phyloP scores from a whole-genome alignment of 306 rosid genomes.

The Aeschynomene evenia region DNA sequence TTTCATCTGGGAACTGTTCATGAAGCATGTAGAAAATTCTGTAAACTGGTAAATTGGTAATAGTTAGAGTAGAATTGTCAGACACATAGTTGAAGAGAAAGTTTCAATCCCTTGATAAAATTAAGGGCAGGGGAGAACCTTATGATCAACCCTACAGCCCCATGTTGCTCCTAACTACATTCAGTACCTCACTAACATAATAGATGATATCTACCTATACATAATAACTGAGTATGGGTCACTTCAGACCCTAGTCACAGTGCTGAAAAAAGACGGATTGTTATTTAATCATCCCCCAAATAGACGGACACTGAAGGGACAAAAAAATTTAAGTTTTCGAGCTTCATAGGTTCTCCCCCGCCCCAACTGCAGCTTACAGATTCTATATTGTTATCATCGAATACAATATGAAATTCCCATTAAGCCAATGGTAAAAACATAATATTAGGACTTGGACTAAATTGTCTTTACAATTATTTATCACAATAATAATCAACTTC shows the following conservation, averaged over 20 bases:
- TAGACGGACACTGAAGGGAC: not conserved
- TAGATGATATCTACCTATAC: constrained; percentile 4
- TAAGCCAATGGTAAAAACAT: not conserved
- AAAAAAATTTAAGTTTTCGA: not conserved
- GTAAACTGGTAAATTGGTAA: not conserved
- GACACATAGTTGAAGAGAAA: not conserved
- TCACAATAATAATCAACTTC: constrained; percentile 11
- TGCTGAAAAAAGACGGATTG: not conserved
- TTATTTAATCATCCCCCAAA: not conserved
- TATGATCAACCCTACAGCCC: not conserved
- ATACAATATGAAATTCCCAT: not conserved
- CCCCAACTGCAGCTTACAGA: not conserved
- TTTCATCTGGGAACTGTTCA: too few relatives aligned
- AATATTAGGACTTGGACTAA: not conserved
- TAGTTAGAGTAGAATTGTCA: not conserved
- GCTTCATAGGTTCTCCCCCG: not conserved
- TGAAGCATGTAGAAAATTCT: not conserved
- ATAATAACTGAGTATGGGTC: not conserved
- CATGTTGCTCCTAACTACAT: not conserved
- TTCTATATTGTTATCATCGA: not conserved
- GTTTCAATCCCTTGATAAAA: not conserved
- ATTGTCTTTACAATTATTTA: not conserved
- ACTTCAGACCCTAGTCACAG: not conserved
- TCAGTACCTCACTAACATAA: not conserved
- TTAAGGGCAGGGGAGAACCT: not conserved